Conservation (phyloP, 148 eudicot species). For the Chenopodium album region DNA sequence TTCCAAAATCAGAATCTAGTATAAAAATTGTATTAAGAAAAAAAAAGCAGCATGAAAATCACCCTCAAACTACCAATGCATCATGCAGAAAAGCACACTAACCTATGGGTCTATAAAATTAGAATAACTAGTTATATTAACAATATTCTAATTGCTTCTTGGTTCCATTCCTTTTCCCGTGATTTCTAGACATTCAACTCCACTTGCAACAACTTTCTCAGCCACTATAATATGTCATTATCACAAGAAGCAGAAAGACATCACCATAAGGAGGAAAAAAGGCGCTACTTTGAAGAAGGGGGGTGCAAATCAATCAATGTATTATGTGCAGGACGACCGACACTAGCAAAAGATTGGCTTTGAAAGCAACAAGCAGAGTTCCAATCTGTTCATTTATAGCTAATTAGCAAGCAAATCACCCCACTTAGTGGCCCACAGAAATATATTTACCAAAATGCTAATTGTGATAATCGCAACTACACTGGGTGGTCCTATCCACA, state of each 20-base stretch:
- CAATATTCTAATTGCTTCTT: conserved; percentile 13
- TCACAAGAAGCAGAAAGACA: conserved; percentile 9
- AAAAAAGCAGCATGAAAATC: conserved; percentile 11
- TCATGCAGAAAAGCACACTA: conserved; percentile 7
- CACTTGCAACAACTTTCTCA: neutral
- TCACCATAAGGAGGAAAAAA: neutral
- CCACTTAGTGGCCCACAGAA: conserved; percentile 18
- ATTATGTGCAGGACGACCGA: conserved; percentile 15
- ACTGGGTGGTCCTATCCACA: conserved; percentile 24
- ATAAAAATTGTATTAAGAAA: neutral
- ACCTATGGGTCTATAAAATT: conserved; percentile 3
- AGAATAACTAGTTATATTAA: conserved; percentile 9
- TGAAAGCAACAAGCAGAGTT: conserved; percentile 10
- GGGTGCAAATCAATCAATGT: conserved; percentile 5
- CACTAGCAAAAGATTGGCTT: conserved; percentile 17
- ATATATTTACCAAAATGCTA: conserved; percentile 20
- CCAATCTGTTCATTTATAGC: conserved; percentile 3
- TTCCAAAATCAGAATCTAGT: neutral
- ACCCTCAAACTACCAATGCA: conserved; percentile 13
- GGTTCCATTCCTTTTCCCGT: neutral
- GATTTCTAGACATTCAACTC: neutral
- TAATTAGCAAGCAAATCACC: conserved; percentile 7
- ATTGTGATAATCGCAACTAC: conserved; percentile 20
- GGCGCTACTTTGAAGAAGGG: neutral
- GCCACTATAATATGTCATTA: conserved; percentile 15